These are phyloP conservation scores for Boechera stricta DNA, from an alignment of 345 rosid species.

Conservation along the genomic window DNA sequence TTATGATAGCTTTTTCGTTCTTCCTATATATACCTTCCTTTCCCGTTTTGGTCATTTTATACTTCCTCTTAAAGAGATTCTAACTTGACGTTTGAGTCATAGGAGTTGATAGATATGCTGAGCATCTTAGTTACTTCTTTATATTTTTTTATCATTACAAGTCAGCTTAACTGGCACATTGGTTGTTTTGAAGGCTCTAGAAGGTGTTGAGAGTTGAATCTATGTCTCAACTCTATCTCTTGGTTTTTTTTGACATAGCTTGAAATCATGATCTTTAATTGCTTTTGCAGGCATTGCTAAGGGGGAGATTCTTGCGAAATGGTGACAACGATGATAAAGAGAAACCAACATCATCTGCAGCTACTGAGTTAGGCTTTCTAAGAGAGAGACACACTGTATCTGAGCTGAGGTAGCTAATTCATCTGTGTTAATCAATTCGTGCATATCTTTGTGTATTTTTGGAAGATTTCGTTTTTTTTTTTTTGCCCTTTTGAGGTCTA, in stretches of 20 bases:
- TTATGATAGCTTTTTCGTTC: not conserved
- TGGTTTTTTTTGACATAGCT: conserved; percentile 1
- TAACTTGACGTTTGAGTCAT: conserved; percentile 1
- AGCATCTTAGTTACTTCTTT: conserved; percentile 11
- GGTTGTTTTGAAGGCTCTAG: conserved; percentile 27
- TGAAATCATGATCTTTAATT: conserved; percentile 28
- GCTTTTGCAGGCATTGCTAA: conserved; percentile 72
- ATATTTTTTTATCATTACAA: not conserved
- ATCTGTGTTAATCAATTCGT: not conserved
- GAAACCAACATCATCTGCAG: conserved; percentile 69
- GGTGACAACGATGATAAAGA: conserved; percentile 57
- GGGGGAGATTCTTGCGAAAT: conserved; percentile 96
- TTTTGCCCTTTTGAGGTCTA: not conserved
- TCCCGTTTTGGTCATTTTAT: conserved; percentile 1
- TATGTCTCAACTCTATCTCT: conserved; percentile 5
- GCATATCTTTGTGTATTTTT: conserved; percentile 9
- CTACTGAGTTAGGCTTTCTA: conserved; percentile 84
- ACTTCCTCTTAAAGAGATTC: not conserved
- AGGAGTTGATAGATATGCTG: conserved; percentile 15
- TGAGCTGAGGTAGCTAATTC: conserved; percentile 73
- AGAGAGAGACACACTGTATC: conserved; percentile 90
- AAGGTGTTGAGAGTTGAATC: not conserved
- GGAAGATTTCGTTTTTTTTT: not conserved
- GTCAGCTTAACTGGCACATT: conserved; percentile 6
- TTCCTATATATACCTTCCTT: not conserved